These are phyloP conservation scores for Ustilago bromivora DNA, from an alignment of 1,284 basidiomycete species.

Conservation along the genomic window DNA sequence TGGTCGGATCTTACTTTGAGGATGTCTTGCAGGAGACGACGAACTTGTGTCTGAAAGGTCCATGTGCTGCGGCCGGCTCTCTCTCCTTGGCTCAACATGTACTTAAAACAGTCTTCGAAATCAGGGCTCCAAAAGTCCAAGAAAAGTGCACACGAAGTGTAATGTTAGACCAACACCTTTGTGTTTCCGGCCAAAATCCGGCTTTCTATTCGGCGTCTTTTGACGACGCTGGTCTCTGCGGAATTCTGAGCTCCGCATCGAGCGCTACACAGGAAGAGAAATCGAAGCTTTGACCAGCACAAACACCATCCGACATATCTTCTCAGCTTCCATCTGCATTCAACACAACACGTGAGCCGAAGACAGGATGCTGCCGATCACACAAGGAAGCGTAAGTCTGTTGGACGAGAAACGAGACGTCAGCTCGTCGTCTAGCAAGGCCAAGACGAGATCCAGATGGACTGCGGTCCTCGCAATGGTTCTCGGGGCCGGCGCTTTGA, in stretches of 20 bases:
- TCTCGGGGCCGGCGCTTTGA: slow-evolving; percentile 23
- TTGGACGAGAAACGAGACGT: slow-evolving; percentile 22
- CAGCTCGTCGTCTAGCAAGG: background rate
- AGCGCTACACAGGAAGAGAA: slow-evolving; percentile 3
- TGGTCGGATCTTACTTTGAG: too few relatives aligned
- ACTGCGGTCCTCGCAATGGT: slow-evolving; percentile 25
- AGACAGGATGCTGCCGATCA: slow-evolving; percentile 23
- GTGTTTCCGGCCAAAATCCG: background rate
- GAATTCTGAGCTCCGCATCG: slow-evolving; percentile 22
- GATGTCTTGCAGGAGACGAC: too few relatives aligned
- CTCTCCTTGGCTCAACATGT: too few relatives aligned
- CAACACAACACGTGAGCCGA: background rate
- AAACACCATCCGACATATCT: background rate
- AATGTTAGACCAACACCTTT: background rate
- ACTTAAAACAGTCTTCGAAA: too few relatives aligned
- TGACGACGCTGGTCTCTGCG: background rate
- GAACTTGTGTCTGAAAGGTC: too few relatives aligned
- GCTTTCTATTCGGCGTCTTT: slow-evolving; percentile 15
- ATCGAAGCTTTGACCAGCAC: slow-evolving; percentile 6
- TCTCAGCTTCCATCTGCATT: background rate
- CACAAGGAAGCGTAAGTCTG: background rate
- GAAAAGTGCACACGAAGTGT: too few relatives aligned
- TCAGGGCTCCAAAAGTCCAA: too few relatives aligned
- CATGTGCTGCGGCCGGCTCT: too few relatives aligned
- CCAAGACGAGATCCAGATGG: slow-evolving; percentile 23